Evolutionary conservation across 805 yeast genomes (phyloP).

Genomic region (Phaffomyces antillensis): DNA sequence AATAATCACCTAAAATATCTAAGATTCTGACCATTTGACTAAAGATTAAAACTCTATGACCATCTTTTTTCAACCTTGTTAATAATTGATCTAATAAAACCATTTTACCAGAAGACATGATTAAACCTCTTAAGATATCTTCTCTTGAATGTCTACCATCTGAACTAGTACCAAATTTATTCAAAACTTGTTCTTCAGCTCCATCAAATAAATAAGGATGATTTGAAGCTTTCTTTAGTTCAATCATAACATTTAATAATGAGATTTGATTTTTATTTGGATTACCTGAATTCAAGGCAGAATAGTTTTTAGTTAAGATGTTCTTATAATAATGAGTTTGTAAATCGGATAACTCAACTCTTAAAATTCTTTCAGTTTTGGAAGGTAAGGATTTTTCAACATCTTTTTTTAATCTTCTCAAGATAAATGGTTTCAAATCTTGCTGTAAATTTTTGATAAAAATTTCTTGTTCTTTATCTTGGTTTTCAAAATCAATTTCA

Average conservation of each 20-base stretch:
- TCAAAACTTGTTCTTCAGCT: slow-evolving; percentile 77
- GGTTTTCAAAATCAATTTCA: slow-evolving; percentile 89
- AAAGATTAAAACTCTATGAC: slow-evolving; percentile 91
- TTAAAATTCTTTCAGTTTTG: slow-evolving; percentile 87
- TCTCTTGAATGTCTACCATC: slow-evolving; percentile 51
- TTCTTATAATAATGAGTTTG: slow-evolving; percentile 95
- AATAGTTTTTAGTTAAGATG: slow-evolving; percentile 83
- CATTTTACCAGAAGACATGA: slow-evolving; percentile 98
- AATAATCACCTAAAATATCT: slow-evolving; percentile 90
- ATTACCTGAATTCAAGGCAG: slow-evolving; percentile 79
- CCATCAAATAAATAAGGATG: slow-evolving; percentile 94
- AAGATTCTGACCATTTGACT: slow-evolving; percentile 97
- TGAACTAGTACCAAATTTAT: slow-evolving; percentile 50
- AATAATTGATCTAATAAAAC: slow-evolving; percentile 86
- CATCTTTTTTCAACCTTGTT: slow-evolving; percentile 80
- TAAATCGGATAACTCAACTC: slow-evolving; percentile 91
- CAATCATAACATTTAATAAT: slow-evolving; percentile 86
- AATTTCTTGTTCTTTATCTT: slow-evolving; percentile 69
- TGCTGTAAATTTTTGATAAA: slow-evolving; percentile 82
- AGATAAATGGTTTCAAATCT: slow-evolving; percentile 83
- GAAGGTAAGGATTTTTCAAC: slow-evolving; percentile 96
- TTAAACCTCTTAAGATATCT: slow-evolving; percentile 77
- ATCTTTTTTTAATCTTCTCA: slow-evolving; percentile 91
- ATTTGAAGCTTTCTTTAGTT: slow-evolving; percentile 91
- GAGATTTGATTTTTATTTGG: slow-evolving; percentile 73